Evolutionary conservation across 2,329 filamentous ascomycete species (phyloP).

Genomic region (Helotiales sp.): DNA sequence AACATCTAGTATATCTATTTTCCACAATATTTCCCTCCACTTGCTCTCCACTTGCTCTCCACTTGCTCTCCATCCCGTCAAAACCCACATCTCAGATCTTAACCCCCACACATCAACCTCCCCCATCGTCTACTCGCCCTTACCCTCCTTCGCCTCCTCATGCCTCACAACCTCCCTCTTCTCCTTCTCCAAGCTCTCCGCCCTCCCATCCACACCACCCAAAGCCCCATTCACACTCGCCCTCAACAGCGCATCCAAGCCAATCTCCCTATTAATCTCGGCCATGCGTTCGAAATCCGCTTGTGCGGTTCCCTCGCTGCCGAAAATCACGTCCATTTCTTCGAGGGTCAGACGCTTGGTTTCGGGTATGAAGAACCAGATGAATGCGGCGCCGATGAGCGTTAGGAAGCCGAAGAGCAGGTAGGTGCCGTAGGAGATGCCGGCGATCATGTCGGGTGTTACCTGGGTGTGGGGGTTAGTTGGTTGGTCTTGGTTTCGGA

Average conservation of each 20-base stretch:
- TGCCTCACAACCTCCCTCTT: constrained; percentile 13
- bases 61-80: no score
- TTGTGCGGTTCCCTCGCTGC: constrained; percentile 67
- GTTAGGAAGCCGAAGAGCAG: constrained; percentile 72
- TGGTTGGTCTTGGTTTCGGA: neutral
- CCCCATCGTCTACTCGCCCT: neutral
- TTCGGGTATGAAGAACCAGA: constrained; percentile 57
- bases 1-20: no score
- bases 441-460: constrained; percentile 68
- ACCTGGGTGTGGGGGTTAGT: constrained; percentile 51
- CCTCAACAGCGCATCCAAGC: constrained; percentile 50
- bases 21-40: no score
- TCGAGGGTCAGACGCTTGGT: constrained; percentile 58
- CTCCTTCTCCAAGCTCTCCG: constrained; percentile 10
- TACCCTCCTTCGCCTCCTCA: constrained; percentile 15
- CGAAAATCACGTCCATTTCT: constrained; percentile 70
- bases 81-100: no score
- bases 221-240: neutral
- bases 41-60: no score
- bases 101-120: neutral
- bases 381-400: constrained; percentile 62
- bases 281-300: constrained; percentile 73
- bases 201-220: neutral
- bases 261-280: constrained; percentile 74
- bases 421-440: constrained; percentile 72